Evolutionary conservation across 1,139 yeast species (phyloP).

Genomic region (Yamadazyma dushanensis): DNA sequence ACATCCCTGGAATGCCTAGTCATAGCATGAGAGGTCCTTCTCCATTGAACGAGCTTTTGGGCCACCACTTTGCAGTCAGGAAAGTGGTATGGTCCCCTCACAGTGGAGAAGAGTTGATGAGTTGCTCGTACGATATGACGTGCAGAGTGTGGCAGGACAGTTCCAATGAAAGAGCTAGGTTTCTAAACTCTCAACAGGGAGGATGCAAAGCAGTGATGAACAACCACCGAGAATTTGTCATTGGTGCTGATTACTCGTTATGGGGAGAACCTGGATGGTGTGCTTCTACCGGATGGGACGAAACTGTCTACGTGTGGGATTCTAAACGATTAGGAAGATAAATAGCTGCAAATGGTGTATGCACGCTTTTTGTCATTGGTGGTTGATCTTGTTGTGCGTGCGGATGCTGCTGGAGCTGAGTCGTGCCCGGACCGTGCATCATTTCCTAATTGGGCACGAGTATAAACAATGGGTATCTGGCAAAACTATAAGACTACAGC

Average conservation of each 20-base stretch:
- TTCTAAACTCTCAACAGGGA: constrained; percentile 35
- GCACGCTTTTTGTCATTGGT: neutral
- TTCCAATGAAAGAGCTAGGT: constrained; percentile 54
- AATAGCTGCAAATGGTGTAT: neutral
- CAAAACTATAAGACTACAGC: constrained; percentile 3
- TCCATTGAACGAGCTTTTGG: constrained; percentile 76
- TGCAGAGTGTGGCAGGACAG: constrained; percentile 82
- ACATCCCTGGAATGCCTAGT: constrained; percentile 28
- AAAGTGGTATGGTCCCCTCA: constrained; percentile 91
- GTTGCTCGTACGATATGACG: constrained; percentile 91
- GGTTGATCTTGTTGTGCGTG: too few relatives aligned
- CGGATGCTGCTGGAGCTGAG: too few relatives aligned
- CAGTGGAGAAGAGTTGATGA: constrained; percentile 63
- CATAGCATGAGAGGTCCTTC: constrained; percentile 57
- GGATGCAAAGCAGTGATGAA: constrained; percentile 60
- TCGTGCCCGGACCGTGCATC: constrained; percentile 1
- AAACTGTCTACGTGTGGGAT: constrained; percentile 91
- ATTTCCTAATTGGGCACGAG: constrained; percentile 11
- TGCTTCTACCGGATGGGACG: constrained; percentile 96
- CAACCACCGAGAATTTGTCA: constrained; percentile 81
- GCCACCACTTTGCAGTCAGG: constrained; percentile 88
- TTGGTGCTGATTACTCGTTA: constrained; percentile 93
- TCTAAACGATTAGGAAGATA: constrained; percentile 37
- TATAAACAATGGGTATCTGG: constrained; percentile 9
- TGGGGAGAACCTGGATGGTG: constrained; percentile 98